Evolutionary conservation across 2,329 filamentous ascomycete species (phyloP).

Genomic region (Epichloe baconii): DNA sequence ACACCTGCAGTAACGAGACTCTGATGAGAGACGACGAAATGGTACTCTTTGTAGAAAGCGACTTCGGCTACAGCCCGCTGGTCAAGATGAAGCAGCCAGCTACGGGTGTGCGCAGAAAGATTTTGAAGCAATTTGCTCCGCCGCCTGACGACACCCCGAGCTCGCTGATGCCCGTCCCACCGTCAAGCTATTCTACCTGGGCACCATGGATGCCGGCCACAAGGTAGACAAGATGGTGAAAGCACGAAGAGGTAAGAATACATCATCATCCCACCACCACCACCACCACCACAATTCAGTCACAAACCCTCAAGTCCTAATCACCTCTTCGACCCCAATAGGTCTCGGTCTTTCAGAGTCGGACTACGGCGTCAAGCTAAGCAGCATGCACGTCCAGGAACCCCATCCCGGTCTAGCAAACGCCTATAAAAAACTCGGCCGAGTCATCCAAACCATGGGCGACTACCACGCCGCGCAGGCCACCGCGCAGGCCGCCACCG

Average conservation of each 20-base stretch:
- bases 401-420: conserved; percentile 76
- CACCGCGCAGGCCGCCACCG: conserved; percentile 87
- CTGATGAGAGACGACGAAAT: conserved; percentile 94
- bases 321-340: conserved; percentile 21
- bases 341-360: conserved; percentile 84
- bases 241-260: conserved; percentile 62
- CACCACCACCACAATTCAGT: background rate
- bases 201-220: conserved; percentile 92
- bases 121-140: conserved; percentile 98
- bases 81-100: conserved; percentile 93
- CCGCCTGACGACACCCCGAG: conserved; percentile 93
- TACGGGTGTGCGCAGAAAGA: conserved; percentile 85
- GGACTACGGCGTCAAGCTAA: conserved; percentile 84
- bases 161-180: conserved; percentile 77
- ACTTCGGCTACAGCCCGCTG: conserved; percentile 95
- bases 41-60: conserved; percentile 96
- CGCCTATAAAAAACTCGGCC: conserved; percentile 90
- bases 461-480: conserved; percentile 95
- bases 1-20: conserved; percentile 81
- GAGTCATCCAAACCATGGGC: conserved; percentile 82
- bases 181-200: conserved; percentile 92
- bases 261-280: background rate
- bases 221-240: conserved; percentile 94
- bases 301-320: background rate
- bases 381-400: conserved; percentile 78